A percentile compares a stretch with the other conserved stretches of the same genome.
These are phyloP conservation scores for Globisporangium solare DNA, from an alignment of 352 stramenopile species.

Conservation along the genomic window DNA sequence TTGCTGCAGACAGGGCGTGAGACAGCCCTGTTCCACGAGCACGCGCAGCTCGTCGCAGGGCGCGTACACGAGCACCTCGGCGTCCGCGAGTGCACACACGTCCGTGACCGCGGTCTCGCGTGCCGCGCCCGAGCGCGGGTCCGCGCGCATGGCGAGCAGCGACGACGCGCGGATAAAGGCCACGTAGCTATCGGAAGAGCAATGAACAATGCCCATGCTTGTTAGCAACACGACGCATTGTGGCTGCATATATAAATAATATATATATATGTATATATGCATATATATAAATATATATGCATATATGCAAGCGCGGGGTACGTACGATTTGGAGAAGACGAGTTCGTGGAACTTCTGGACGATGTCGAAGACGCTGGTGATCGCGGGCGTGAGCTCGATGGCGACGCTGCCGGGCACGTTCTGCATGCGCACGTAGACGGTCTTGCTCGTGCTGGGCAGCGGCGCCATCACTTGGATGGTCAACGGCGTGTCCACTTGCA, in stretches of 20 bases:
- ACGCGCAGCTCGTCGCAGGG: constrained; percentile 67
- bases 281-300: constrained; percentile 4
- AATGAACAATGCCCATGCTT: not conserved
- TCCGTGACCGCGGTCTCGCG: constrained; percentile 40
- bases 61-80: constrained; percentile 63
- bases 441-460: constrained; percentile 22
- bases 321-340: constrained; percentile 68
- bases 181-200: constrained; percentile 14
- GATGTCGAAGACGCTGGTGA: constrained; percentile 37
- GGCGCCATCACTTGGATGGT: constrained; percentile 42
- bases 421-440: constrained; percentile 72
- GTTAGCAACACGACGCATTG: constrained; percentile 6
- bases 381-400: constrained; percentile 36
- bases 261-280: not conserved
- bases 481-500: constrained; percentile 29
- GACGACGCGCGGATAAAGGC: constrained; percentile 45
- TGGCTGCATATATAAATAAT: not conserved
- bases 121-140: constrained; percentile 9
- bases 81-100: constrained; percentile 44
- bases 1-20: constrained; percentile 45
- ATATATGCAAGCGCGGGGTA: not conserved
- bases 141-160: constrained; percentile 36
- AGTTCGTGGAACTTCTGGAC: constrained; percentile 67
- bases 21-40: constrained; percentile 67
- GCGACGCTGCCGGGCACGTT: constrained; percentile 54